phyloP scores from a whole-genome alignment of 148 eudicot species.

The Persicaria maculosa region DNA sequence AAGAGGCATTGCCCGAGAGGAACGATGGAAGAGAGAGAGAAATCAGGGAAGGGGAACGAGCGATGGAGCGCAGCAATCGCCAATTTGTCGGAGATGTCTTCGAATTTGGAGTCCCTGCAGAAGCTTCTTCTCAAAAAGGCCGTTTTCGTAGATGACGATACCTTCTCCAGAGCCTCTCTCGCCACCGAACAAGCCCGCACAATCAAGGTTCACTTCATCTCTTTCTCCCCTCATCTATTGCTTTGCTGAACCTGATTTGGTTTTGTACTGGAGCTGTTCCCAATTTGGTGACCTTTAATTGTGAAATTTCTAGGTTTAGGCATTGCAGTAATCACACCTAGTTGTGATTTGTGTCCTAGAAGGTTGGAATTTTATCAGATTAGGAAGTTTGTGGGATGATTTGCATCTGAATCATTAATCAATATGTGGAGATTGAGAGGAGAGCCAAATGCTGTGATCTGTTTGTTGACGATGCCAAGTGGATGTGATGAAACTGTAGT shows the following conservation, averaged over 20 bases:
- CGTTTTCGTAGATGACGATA: constrained; percentile 74
- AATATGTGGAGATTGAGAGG: neutral
- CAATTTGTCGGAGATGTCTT: constrained; percentile 65
- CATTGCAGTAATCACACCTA: neutral
- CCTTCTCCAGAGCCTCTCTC: constrained; percentile 75
- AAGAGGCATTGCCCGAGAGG: neutral
- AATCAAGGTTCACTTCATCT: constrained; percentile 49
- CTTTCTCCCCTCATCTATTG: neutral
- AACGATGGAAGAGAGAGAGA: constrained; percentile 37
- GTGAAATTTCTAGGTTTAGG: neutral
- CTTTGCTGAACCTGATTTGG: neutral
- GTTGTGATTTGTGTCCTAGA: neutral
- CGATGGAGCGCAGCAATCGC: constrained; percentile 78
- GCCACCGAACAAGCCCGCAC: constrained; percentile 78
- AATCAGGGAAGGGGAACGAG: constrained; percentile 39
- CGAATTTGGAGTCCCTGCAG: constrained; percentile 68
- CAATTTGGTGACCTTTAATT: neutral
- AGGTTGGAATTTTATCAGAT: neutral
- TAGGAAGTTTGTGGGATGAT: neutral
- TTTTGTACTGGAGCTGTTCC: neutral
- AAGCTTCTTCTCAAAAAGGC: constrained; percentile 72
- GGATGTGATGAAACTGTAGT: neutral
- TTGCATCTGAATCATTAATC: neutral
- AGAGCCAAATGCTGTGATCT: neutral
- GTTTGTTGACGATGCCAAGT: neutral